Evolutionary conservation across 768 basidiomycete species (phyloP).

Genomic region (Coprinopsis strossmayeri): DNA sequence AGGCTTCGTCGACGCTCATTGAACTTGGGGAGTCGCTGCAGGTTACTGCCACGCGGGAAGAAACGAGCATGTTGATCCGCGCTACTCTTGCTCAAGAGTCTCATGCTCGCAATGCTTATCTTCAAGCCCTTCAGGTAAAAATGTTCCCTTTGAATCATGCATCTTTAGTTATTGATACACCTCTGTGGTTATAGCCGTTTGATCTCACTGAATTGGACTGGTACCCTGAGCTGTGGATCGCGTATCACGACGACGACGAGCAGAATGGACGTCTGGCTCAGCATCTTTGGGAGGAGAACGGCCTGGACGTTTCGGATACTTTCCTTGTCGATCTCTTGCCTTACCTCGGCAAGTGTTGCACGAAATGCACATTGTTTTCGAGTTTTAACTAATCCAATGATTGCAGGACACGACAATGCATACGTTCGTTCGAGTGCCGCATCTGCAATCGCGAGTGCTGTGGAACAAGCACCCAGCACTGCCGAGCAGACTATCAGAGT

Average conservation of each 20-base stretch:
- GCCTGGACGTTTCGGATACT: slow-evolving; percentile 73
- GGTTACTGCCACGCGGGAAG: slow-evolving; percentile 51
- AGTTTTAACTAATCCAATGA: background rate
- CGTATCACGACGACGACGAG: slow-evolving; percentile 79
- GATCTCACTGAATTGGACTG: slow-evolving; percentile 94
- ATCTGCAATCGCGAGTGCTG: slow-evolving; percentile 68
- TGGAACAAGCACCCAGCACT: slow-evolving; percentile 62
- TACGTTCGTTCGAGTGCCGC: slow-evolving; percentile 76
- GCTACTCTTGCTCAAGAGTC: slow-evolving; percentile 84
- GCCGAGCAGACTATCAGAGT: slow-evolving; percentile 39
- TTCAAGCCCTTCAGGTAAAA: slow-evolving; percentile 83
- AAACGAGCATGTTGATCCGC: slow-evolving; percentile 57
- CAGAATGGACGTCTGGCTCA: slow-evolving; percentile 80
- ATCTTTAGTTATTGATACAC: slow-evolving; percentile 2
- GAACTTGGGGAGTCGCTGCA: slow-evolving; percentile 79
- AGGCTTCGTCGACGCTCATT: slow-evolving; percentile 73
- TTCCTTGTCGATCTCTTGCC: slow-evolving; percentile 51
- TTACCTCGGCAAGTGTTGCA: slow-evolving; percentile 59
- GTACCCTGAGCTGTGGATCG: slow-evolving; percentile 84
- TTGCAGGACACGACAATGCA: slow-evolving; percentile 65
- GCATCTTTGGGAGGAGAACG: slow-evolving; percentile 93
- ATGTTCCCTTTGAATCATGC: background rate
- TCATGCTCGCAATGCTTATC: slow-evolving; percentile 78
- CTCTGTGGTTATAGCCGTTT: slow-evolving; percentile 66
- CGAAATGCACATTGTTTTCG: background rate